Conservation (phyloP, 1,139 yeast genomes). For the Taphrina pruni region DNA sequence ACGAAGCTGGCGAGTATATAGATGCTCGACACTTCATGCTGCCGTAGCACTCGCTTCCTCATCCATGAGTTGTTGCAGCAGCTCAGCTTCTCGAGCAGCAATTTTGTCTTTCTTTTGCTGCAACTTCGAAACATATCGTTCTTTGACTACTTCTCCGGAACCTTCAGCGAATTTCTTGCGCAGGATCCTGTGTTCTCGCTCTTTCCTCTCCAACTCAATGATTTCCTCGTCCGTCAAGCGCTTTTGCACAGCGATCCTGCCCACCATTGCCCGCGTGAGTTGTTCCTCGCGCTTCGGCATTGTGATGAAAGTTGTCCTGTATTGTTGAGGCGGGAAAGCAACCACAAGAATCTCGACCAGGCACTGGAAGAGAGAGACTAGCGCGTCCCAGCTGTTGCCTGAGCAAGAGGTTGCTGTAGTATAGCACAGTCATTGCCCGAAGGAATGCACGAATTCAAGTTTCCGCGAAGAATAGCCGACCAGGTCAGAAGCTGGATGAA, state of each 20-base stretch:
- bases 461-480: slow-evolving; percentile 6
- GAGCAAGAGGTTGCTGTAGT: too few species aligned
- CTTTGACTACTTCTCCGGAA: slow-evolving; percentile 34
- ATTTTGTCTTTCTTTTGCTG: slow-evolving; percentile 33
- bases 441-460: not conserved
- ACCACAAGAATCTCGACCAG: too few species aligned
- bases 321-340: too few species aligned
- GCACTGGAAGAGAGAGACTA: too few species aligned
- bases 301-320: not conserved
- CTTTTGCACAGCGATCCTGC: slow-evolving; percentile 28
- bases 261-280: slow-evolving; percentile 40
- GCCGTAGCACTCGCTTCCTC: slow-evolving; percentile 12
- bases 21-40: not conserved
- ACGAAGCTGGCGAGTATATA: too few species aligned
- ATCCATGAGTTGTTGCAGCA: slow-evolving; percentile 15
- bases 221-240: slow-evolving; percentile 32
- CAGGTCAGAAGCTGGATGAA: not conserved
- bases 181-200: slow-evolving; percentile 26
- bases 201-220: slow-evolving; percentile 37
- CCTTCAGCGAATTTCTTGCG: slow-evolving; percentile 38
- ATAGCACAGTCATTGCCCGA: too few species aligned
- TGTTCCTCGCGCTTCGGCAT: slow-evolving; percentile 40
- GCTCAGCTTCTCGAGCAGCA: slow-evolving; percentile 38
- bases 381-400: too few species aligned
- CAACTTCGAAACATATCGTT: slow-evolving; percentile 23